These are phyloP conservation scores for Sideroxylon spinosum DNA, from an alignment of 179 eudicot genomes.

Conservation along the genomic window DNA sequence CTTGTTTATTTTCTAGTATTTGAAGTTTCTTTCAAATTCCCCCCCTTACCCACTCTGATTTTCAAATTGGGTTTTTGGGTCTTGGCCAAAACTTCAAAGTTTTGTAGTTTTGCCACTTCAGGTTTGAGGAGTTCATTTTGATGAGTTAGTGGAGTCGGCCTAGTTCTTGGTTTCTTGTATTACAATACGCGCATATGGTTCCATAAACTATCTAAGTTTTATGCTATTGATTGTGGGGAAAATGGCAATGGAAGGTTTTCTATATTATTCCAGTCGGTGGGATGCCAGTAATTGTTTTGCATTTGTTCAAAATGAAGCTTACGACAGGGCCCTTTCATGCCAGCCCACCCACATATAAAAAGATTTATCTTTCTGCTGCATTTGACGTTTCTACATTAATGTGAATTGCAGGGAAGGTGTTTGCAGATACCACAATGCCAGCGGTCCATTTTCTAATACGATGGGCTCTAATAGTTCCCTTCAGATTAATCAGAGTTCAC, in stretches of 20 bases:
- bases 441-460: conserved; percentile 6
- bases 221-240: too few relatives aligned
- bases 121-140: too few relatives aligned
- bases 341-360: not conserved
- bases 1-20: not conserved
- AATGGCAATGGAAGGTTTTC: not conserved
- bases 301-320: not conserved
- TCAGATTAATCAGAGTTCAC: conserved; percentile 11
- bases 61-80: conserved; percentile 1
- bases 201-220: too few relatives aligned
- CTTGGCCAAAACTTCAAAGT: not conserved
- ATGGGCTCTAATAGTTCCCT: conserved; percentile 7
- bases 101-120: too few relatives aligned
- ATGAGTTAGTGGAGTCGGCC: too few relatives aligned
- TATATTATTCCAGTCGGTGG: not conserved
- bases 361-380: not conserved
- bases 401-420: conserved; percentile 25
- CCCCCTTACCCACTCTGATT: not conserved
- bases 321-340: not conserved
- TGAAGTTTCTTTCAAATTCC: not conserved
- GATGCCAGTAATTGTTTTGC: not conserved
- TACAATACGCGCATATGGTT: too few relatives aligned
- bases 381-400: not conserved
- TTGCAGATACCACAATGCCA: not conserved
- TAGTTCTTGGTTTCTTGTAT: too few relatives aligned